Evolutionary conservation across 805 yeast species (phyloP).

Genomic region (Candida xiaguanensis): DNA sequence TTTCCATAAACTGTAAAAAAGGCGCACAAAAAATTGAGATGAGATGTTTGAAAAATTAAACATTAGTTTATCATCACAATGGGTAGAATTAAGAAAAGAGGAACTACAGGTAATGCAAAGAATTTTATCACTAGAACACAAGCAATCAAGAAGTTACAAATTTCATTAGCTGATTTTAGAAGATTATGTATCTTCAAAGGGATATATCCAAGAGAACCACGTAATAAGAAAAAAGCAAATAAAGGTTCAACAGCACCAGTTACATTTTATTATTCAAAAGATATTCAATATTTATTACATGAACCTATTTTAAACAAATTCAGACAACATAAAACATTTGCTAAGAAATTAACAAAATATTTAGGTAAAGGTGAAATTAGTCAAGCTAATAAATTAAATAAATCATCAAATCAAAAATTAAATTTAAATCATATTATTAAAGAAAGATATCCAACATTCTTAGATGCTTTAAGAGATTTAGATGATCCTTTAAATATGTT

Average conservation of each 20-base stretch:
- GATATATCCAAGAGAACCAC: slow-evolving; percentile 94
- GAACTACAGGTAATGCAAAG: slow-evolving; percentile 83
- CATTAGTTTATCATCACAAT: slow-evolving; percentile 17
- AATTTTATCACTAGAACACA: slow-evolving; percentile 92
- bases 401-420: slow-evolving; percentile 60
- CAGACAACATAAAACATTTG: slow-evolving; percentile 92
- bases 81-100: slow-evolving; percentile 79
- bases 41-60: slow-evolving; percentile 3
- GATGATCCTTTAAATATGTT: slow-evolving; percentile 96
- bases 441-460: slow-evolving; percentile 92
- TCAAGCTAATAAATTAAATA: slow-evolving; percentile 83
- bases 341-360: slow-evolving; percentile 84
- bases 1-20: no score
- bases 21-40: slow-evolving; percentile 5
- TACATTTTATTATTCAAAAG: slow-evolving; percentile 91
- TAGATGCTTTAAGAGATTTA: slow-evolving; percentile 87
- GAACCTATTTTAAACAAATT: slow-evolving; percentile 90
- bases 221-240: slow-evolving; percentile 93
- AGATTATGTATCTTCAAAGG: slow-evolving; percentile 97
- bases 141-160: slow-evolving; percentile 87
- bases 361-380: slow-evolving; percentile 88
- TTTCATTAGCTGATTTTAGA: slow-evolving; percentile 93
- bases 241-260: slow-evolving; percentile 97
- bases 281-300: slow-evolving; percentile 90
- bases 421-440: slow-evolving; percentile 86